Base-by-base conservation (phyloP, 768 basidiomycete species). In the Tulasnella sp. region DNA sequence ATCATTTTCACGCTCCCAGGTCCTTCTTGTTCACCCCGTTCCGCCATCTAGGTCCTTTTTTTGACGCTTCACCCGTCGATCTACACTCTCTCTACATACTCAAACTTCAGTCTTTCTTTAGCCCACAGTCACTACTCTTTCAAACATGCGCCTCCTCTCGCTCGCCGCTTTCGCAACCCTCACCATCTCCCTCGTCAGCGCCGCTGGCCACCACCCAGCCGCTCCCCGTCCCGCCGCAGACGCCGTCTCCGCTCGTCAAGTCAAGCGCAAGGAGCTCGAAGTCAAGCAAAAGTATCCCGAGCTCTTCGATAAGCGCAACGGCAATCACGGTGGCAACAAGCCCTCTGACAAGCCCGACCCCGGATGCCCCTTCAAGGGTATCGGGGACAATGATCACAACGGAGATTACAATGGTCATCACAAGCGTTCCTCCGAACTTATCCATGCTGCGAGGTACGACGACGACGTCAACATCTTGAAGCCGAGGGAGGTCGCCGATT, bases 261-360 rank as follows among this genome's bases (percentile, higher is more conserved):
- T 42, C 71, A 72, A 40, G 39, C 71, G 71, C 71, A 72, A 72
- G 44, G 44, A 40, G 23, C 71, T 72, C 26, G 71, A 72, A 46
- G 44, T 26, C n/a, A 72, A 46, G 37, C 32, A 40, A 40, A 72
- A 72, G 71, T 72, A 40, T 26, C 71, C 71, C 71, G 71, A 72
- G 29, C n/a, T 42, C 71, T 72, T 72, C 44, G 39, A 46, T 10
- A 72, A 72, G 71, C 71, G 37, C 39, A 42, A 42, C 13, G 44
- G 44, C 44, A 44, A 44, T 4, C 44, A 40, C n/a, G 51, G 51
- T n/a, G 51, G 51, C 23, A 51, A 20, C n/a, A 20, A 51, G n/a
- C 51, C 51, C 37, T 46, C 37, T n/a, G 10, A 46, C 20, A 18
- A 29, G 11, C 37, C 71, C 32, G n/a, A 35, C 11, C 42, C 70